A percentile compares a stretch with the other conserved stretches of the same genome.
phyloP scores from a whole-genome alignment of 2,329 filamentous ascomycete genomes.

The Colletotrichum abscissum region DNA sequence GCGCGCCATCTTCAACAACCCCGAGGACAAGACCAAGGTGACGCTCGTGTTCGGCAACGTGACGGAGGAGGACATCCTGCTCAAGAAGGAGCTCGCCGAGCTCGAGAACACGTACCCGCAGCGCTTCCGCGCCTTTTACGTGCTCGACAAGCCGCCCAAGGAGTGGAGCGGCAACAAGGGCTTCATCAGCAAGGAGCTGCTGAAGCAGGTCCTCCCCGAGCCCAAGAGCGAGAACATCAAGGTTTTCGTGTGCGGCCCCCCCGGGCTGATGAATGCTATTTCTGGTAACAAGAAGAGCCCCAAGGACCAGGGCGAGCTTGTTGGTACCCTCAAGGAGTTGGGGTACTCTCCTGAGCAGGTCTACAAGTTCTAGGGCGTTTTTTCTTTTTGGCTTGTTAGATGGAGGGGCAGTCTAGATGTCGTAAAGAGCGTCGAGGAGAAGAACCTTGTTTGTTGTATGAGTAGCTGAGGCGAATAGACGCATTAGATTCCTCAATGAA shows the following conservation, averaged over 20 bases:
- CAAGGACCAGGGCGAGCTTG: slow-evolving; percentile 92
- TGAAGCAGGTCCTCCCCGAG: slow-evolving; percentile 95
- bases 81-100: slow-evolving; percentile 85
- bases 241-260: slow-evolving; percentile 95
- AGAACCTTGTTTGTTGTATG: slow-evolving; percentile 8
- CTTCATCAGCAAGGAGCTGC: slow-evolving; percentile 86
- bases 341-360: slow-evolving; percentile 81
- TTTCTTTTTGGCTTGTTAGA: not conserved
- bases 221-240: slow-evolving; percentile 94
- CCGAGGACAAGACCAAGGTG: slow-evolving; percentile 96
- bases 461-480: slow-evolving; percentile 30
- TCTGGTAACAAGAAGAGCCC: slow-evolving; percentile 91
- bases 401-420: not conserved
- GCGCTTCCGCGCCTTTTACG: slow-evolving; percentile 95
- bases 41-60: slow-evolving; percentile 95
- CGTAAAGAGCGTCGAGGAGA: not conserved
- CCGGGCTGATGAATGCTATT: slow-evolving; percentile 92
- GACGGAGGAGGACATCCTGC: slow-evolving; percentile 87
- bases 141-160: slow-evolving; percentile 86
- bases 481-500: slow-evolving; percentile 24
- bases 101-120: slow-evolving; percentile 96
- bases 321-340: slow-evolving; percentile 83
- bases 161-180: slow-evolving; percentile 83
- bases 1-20: slow-evolving; percentile 94
- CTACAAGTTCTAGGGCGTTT: slow-evolving; percentile 83